Evolutionary conservation across 1,139 yeast species (phyloP).

Genomic region (Hemisphaericaspora subhashii): DNA sequence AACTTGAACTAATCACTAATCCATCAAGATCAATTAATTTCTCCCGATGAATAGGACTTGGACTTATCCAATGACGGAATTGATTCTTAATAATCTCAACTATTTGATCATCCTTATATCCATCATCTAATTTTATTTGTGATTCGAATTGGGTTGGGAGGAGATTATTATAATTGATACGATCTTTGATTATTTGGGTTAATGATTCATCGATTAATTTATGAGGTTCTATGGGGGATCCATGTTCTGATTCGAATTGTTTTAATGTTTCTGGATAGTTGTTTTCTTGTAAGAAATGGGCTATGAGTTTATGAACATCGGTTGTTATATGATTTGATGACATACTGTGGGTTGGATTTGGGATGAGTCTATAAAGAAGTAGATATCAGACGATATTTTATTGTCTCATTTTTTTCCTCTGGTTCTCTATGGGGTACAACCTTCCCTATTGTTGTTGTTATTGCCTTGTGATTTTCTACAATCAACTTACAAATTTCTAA

Average conservation of each 20-base stretch:
- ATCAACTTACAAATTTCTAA: too few relatives aligned
- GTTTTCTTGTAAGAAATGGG: slow-evolving; percentile 53
- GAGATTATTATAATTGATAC: slow-evolving; percentile 35
- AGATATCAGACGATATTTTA: background rate
- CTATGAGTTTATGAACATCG: slow-evolving; percentile 41
- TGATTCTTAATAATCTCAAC: slow-evolving; percentile 15
- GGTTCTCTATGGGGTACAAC: too few relatives aligned
- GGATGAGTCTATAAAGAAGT: too few relatives aligned
- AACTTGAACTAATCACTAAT: slow-evolving; percentile 26
- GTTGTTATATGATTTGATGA: slow-evolving; percentile 3
- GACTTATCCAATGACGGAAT: slow-evolving; percentile 39
- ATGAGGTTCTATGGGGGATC: slow-evolving; percentile 28
- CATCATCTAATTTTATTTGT: background rate
- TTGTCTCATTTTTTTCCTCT: too few relatives aligned
- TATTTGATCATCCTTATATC: slow-evolving; percentile 10
- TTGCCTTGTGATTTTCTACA: too few relatives aligned
- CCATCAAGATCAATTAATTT: slow-evolving; percentile 17
- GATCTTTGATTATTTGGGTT: slow-evolving; percentile 51
- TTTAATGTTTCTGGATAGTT: slow-evolving; percentile 47
- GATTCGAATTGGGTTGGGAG: slow-evolving; percentile 12
- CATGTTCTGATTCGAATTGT: slow-evolving; percentile 49
- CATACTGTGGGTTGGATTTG: background rate
- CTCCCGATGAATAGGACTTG: slow-evolving; percentile 24
- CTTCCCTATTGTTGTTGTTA: too few relatives aligned
- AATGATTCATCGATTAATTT: slow-evolving; percentile 41